Percentiles rank a stretch among this genome's conserved stretches.
These are phyloP conservation scores for Cladorrhinum sp. DNA, from an alignment of 2,329 filamentous ascomycete genomes.

Conservation along the genomic window DNA sequence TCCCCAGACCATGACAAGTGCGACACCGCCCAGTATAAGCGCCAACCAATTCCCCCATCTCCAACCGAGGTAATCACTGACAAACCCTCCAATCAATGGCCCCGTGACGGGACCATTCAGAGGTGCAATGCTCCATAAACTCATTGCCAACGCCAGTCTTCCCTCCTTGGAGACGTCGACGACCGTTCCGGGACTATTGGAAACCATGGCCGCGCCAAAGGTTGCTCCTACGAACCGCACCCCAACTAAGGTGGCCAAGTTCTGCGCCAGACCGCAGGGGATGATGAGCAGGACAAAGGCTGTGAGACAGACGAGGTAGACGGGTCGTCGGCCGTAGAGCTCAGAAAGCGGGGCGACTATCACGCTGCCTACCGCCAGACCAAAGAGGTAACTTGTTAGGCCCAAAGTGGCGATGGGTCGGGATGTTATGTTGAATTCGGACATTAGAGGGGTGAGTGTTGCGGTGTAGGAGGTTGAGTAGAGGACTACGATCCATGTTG, in stretches of 20 bases:
- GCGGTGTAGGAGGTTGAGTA: slow-evolving; percentile 76
- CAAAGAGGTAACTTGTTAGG: slow-evolving; percentile 70
- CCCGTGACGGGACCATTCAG: slow-evolving; percentile 66
- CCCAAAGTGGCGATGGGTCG: slow-evolving; percentile 64
- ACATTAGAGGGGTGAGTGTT: slow-evolving; percentile 62
- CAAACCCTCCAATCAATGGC: slow-evolving; percentile 72
- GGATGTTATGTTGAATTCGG: slow-evolving; percentile 54
- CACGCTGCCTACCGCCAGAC: slow-evolving; percentile 65
- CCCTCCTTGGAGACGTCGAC: slow-evolving; percentile 81
- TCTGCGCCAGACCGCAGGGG: slow-evolving; percentile 65
- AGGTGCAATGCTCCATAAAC: slow-evolving; percentile 78
- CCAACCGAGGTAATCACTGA: slow-evolving; percentile 77
- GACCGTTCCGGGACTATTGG: slow-evolving; percentile 78
- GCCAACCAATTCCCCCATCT: slow-evolving; percentile 79
- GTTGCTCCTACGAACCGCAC: slow-evolving; percentile 62
- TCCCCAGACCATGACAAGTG: slow-evolving; percentile 55
- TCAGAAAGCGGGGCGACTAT: slow-evolving; percentile 71
- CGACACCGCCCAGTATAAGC: slow-evolving; percentile 66
- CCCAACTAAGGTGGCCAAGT: slow-evolving; percentile 61
- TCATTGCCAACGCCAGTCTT: slow-evolving; percentile 77
- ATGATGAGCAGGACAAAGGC: slow-evolving; percentile 65
- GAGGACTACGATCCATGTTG: slow-evolving; percentile 52
- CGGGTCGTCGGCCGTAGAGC: slow-evolving; percentile 60
- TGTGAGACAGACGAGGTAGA: slow-evolving; percentile 63
- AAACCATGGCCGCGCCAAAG: slow-evolving; percentile 68